Percentiles rank a stretch among this genome's conserved stretches.
These are phyloP conservation scores for Erysimum pusillum DNA, from an alignment of 441 rosid genomes.

Conservation along the genomic window DNA sequence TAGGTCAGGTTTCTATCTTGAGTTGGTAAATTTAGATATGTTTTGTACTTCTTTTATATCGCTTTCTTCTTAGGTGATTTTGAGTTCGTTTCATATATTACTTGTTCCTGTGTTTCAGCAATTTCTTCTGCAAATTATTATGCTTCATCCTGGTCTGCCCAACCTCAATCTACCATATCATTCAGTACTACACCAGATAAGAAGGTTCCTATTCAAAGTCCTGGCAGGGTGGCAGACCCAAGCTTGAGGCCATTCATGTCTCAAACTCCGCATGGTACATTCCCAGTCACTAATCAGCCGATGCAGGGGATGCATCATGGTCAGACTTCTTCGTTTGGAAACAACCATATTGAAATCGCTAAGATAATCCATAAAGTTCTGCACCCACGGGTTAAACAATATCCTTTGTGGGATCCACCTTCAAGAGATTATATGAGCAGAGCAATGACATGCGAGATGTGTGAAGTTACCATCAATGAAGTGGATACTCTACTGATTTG, in stretches of 20 bases:
- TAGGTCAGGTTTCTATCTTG: background rate
- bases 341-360: constrained; percentile 81
- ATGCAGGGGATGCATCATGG: constrained; percentile 45
- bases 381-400: constrained; percentile 77
- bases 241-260: constrained; percentile 63
- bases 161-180: constrained; percentile 61
- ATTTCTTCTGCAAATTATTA: constrained; percentile 63
- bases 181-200: constrained; percentile 60
- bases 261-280: constrained; percentile 63
- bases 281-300: constrained; percentile 65
- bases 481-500: constrained; percentile 87
- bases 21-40: constrained; percentile 10
- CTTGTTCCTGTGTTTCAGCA: constrained; percentile 65
- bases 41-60: constrained; percentile 1
- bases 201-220: constrained; percentile 59
- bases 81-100: constrained; percentile 1
- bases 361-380: constrained; percentile 76
- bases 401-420: constrained; percentile 91
- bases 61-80: background rate
- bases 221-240: constrained; percentile 67
- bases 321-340: constrained; percentile 61
- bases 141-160: constrained; percentile 78
- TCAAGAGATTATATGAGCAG: constrained; percentile 96
- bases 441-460: constrained; percentile 80
- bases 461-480: constrained; percentile 72